phyloP scores from a whole-genome alignment of 352 stramenopile genomes.

The Pythium aphanidermatum region DNA sequence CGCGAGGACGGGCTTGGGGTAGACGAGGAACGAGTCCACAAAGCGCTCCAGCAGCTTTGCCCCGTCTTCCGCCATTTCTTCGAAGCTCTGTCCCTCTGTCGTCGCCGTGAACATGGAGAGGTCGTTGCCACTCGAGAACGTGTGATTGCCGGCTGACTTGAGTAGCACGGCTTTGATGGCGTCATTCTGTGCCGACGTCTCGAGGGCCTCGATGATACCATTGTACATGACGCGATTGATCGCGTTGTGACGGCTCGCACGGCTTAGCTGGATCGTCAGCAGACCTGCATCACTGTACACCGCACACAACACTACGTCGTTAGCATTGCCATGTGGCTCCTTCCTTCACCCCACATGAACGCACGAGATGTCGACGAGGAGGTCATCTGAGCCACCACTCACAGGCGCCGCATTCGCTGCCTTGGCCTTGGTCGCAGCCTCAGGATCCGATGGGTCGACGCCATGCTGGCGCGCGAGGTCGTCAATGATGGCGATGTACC shows the following conservation, averaged over 20 bases:
- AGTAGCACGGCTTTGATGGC: slow-evolving; percentile 81
- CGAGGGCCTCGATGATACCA: slow-evolving; percentile 60
- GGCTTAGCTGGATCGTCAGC: slow-evolving; percentile 76
- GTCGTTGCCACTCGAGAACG: slow-evolving; percentile 90
- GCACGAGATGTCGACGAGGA: slow-evolving; percentile 51
- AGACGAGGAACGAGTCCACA: slow-evolving; percentile 75
- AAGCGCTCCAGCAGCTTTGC: slow-evolving; percentile 54
- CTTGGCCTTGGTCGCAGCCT: slow-evolving; percentile 5
- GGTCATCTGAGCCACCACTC: slow-evolving; percentile 31
- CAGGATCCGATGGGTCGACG: slow-evolving; percentile 11
- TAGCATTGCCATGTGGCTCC: not conserved
- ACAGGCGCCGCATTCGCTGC: slow-evolving; percentile 1
- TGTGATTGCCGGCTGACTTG: slow-evolving; percentile 76
- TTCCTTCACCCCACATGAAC: slow-evolving; percentile 7
- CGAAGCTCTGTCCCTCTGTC: slow-evolving; percentile 40
- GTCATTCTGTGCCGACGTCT: slow-evolving; percentile 51
- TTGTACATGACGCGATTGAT: slow-evolving; percentile 84
- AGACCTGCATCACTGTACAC: slow-evolving; percentile 42
- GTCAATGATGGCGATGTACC: slow-evolving; percentile 75
- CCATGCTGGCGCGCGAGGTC: slow-evolving; percentile 42
- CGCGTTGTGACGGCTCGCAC: slow-evolving; percentile 82
- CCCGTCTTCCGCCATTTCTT: slow-evolving; percentile 53
- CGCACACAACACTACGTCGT: not conserved
- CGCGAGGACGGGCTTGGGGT: slow-evolving; percentile 87
- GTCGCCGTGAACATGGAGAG: slow-evolving; percentile 73